Base-by-base conservation (phyloP, 306 rosid genomes). In the Quercus dentata region DNA sequence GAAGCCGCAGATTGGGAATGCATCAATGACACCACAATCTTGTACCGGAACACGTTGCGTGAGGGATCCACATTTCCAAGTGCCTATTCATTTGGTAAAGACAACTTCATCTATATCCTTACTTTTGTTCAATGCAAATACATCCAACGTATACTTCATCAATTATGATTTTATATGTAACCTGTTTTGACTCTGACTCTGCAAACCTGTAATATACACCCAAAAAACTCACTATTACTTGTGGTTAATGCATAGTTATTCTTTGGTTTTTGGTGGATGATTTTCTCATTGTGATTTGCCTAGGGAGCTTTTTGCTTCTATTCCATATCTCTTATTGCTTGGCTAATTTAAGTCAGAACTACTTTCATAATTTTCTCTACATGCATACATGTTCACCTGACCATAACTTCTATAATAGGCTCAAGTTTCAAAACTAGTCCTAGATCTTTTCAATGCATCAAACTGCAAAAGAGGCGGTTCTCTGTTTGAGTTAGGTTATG, bases 21-120 rank as follows among this genome's bases (percentile, higher is more conserved):
- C 91, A 93, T 96, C 84, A 93, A 93, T 78, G 99, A 89, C 56
- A 96, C 93, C 71, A 91, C 97, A 62, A 79, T 96, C 72, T 85
- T 96, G 81, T 96, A 96, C 79, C 85, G 98, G 79, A 96, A 96
- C 74, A 93, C 98, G 3, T 85, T 96, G 77, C 91, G 98, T 44
- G 99, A 96, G 87, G 99, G 99, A 74, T 96, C 99, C 74, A 93
- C 97, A 74, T 96, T 93, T 88, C 98, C 99, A 72, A 93, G 81
- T 77, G 98, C 99, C 52, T 91, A 93, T 88, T 76, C 98, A 44
- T 96, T 96, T 90, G 99, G 99, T 96, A 86, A 85, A 90, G 70
- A 56, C 81, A 17, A 75, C 21, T 56, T 57, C 51, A 41, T 73
- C 69, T 67, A 25, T 49, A 18, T 73, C 70, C n/a, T 55, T 75